Evolutionary conservation across 2,329 filamentous ascomycete species (phyloP).

Genomic region (Ploettnerulaceae sp.): DNA sequence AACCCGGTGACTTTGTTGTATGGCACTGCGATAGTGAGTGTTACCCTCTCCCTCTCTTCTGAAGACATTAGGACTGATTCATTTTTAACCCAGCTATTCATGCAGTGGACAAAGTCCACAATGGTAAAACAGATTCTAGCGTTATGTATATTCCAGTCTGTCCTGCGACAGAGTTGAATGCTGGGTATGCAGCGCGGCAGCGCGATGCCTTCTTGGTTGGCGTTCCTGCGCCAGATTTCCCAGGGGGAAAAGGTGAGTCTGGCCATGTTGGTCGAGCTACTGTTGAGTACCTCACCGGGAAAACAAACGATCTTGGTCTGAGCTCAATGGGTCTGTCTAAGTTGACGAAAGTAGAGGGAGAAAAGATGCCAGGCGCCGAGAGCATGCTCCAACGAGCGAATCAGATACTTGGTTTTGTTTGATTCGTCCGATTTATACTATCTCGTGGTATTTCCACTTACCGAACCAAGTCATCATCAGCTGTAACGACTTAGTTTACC

Average conservation of each 20-base stretch:
- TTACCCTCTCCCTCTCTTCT: not conserved
- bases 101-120: slow-evolving; percentile 75
- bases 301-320: slow-evolving; percentile 46
- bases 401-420: slow-evolving; percentile 7
- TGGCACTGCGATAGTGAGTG: slow-evolving; percentile 47
- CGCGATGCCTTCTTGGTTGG: slow-evolving; percentile 66
- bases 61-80: not conserved
- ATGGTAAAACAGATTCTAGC: slow-evolving; percentile 67
- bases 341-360: slow-evolving; percentile 6
- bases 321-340: slow-evolving; percentile 53
- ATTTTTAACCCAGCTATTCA: slow-evolving; percentile 42
- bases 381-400: slow-evolving; percentile 10
- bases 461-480: too few relatives aligned
- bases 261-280: slow-evolving; percentile 44
- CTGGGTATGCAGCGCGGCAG: slow-evolving; percentile 65
- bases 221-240: slow-evolving; percentile 65
- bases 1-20: slow-evolving; percentile 64
- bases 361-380: slow-evolving; percentile 2
- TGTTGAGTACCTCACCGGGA: slow-evolving; percentile 21
- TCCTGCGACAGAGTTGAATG: slow-evolving; percentile 71
- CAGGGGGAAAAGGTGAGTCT: slow-evolving; percentile 64
- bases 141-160: slow-evolving; percentile 88
- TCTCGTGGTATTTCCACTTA: too few relatives aligned
- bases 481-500: too few relatives aligned
- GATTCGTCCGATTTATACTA: too few relatives aligned